A percentile compares a stretch with the other conserved stretches of the same genome.
These are phyloP conservation scores for Flaveria robusta DNA, from an alignment of 129 eudicot genomes.

Conservation along the genomic window DNA sequence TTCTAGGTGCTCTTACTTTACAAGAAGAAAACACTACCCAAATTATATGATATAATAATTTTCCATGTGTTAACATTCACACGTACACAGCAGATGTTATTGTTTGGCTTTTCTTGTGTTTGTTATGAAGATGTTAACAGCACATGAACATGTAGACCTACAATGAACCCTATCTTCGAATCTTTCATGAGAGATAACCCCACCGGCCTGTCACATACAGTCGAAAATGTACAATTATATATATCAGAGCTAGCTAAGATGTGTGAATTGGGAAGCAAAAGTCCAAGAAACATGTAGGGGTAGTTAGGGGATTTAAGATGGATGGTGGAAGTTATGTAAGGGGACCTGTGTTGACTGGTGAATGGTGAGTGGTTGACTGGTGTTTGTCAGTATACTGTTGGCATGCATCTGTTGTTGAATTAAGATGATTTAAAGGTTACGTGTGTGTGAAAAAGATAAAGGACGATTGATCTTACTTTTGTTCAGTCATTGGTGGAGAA, in stretches of 20 bases:
- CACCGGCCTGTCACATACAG: conserved; percentile 7
- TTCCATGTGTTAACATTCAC: conserved; percentile 9
- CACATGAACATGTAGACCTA: conserved; percentile 27
- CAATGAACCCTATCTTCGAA: conserved; percentile 31
- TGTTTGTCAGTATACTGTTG: conserved; percentile 41
- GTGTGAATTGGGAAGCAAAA: not conserved
- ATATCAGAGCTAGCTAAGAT: conserved; percentile 16
- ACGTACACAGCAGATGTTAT: conserved; percentile 22
- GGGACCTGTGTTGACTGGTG: conserved; percentile 40
- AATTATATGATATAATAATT: no score
- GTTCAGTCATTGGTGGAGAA: conserved; percentile 41
- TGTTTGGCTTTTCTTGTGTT: conserved; percentile 38
- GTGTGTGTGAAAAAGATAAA: conserved; percentile 35
- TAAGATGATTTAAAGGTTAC: conserved; percentile 6
- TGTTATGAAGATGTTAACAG: conserved; percentile 38
- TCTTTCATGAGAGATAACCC: conserved; percentile 28
- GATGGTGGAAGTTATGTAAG: conserved; percentile 31
- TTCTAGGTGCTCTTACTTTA: no score
- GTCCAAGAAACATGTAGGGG: conserved; percentile 38
- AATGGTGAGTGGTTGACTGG: conserved; percentile 32
- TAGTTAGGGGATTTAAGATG: conserved; percentile 34
- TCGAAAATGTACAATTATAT: conserved; percentile 28
- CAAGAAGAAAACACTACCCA: no score
- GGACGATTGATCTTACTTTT: conserved; percentile 25
- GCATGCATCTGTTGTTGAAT: conserved; percentile 5